Base-by-base conservation (phyloP, 441 rosid genomes). In the Sinapis alba region DNA sequence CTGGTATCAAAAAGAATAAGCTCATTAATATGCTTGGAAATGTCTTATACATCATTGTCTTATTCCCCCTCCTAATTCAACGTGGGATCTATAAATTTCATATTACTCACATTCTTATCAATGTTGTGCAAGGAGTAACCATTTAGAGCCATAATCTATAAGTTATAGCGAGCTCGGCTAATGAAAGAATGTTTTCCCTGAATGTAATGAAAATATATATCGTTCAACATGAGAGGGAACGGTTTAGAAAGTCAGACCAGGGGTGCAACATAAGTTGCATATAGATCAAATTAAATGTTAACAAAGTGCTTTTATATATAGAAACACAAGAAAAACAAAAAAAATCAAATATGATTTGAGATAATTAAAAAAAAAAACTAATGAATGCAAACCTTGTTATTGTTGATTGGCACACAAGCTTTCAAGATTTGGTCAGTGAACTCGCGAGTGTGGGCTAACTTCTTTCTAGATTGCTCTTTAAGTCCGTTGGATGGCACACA, bases 401-500 rank as follows among this genome's bases (percentile, higher is more conserved):
- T 36, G 75, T 89, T 89, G 50, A 89, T 89, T 19, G 90, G 84
- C 89, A 89, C 79, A 54, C 89, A 85, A 56, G 90, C 91, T 85
- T 89, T 89, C 70, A 87, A 70, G 61, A 89, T 89, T 75, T 86
- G 94, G 59, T 81, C 84, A 0, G 91, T 80, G 76, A 86, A 84
- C 56, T 89, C 90, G 1, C 94, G 84, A 3, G 69, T 86, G 71
- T 86, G 87, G 5, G 81, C 81, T 62, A 87, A 9, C 65, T 84
- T 83, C 83, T 84, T 89, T 78, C 90, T 83, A 13, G 84, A 80
- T 75, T 76, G 28, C 28, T 87, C 87, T 43, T 81, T 56, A 26
- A 87, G 90, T 66, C 94, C 94, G 5, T 81, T 83, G 0, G 85
- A 36, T 66, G 89, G 89, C 9, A 87, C 86, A 19, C 91, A 88